These are phyloP conservation scores for Kwoniella bestiolae DNA, from an alignment of 768 basidiomycete genomes.

Conservation along the genomic window DNA sequence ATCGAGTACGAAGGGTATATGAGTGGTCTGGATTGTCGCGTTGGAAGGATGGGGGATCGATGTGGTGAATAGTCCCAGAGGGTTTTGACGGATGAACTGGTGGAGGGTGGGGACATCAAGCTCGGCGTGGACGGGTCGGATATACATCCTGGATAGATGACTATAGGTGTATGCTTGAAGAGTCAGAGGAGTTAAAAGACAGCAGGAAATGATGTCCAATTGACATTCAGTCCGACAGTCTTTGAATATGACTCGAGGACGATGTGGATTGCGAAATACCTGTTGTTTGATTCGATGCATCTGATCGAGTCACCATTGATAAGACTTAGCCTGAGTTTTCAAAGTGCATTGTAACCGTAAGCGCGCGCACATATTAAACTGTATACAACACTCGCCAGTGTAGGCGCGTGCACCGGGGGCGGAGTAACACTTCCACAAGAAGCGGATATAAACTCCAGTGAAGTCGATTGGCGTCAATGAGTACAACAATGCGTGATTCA, in stretches of 20 bases:
- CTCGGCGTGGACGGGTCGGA: constrained; percentile 59
- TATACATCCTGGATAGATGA: too few species aligned
- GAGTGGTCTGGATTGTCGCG: constrained; percentile 55
- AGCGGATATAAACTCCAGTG: too few species aligned
- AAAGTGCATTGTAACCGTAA: too few species aligned
- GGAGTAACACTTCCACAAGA: not conserved
- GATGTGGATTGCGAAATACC: not conserved
- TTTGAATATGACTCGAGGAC: not conserved
- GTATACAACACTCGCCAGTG: not conserved
- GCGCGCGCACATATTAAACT: too few species aligned
- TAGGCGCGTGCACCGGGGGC: not conserved
- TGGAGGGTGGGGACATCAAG: constrained; percentile 54
- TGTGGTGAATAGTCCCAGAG: constrained; percentile 59
- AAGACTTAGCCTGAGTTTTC: not conserved
- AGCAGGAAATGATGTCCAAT: too few species aligned
- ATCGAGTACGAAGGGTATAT: constrained; percentile 58
- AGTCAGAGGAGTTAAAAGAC: too few species aligned
- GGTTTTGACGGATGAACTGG: constrained; percentile 56
- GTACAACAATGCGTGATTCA: too few species aligned
- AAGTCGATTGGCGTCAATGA: too few species aligned
- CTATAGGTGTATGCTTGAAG: too few species aligned
- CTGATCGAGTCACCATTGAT: not conserved
- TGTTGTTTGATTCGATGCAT: not conserved
- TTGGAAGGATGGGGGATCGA: constrained; percentile 47
- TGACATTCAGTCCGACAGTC: too few species aligned